Evolutionary conservation across 2,329 filamentous ascomycete species (phyloP), one percentile per base, ranked within the genome.

Genomic region (Apiospora marii): DNA sequence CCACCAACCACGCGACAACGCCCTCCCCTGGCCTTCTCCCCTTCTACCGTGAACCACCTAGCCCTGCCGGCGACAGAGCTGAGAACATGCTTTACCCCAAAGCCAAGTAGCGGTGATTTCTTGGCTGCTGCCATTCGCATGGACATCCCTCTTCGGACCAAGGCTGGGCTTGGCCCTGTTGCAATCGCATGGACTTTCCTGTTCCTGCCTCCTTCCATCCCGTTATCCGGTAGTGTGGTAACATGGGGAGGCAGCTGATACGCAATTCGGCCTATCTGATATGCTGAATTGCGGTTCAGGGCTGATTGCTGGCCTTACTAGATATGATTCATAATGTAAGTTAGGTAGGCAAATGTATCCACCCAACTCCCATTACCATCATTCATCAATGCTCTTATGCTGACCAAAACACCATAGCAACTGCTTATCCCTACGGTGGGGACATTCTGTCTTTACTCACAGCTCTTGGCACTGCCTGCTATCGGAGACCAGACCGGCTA

Each of bases 81-180:
- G 58, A 64, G 58, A 14, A 14, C 19, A 6, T 24, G 58, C 34
- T 64, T 41, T n/a, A 37, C 58, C 58, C 58, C 58, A 41, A n/a
- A n/a, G 34, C 58, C 41, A 64, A 30, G 14, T 22, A 48, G 5
- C n/a, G n/a, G 13, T 41, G 34, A 27, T 49, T 49, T 8, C 67
- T 69, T 69, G 68, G 68, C 68, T 68, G 68, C 68, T 68, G 41
- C 67, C 41, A 70, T 53, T 70, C 68, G 68, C 68, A 70, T 70
- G 68, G 68, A 70, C 68, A 58, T 70, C 68, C 68, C 48, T 3
- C 43, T 58, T 58, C 46, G 27, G 68, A 58, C 10, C 58, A 64
- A 64, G 58, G 58, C 58, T 64, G 34, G 12, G 19, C 58, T 64
- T 64, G 30, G 58, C 58, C 34, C 34, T 64, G 58, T 64, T n/a